phyloP scores from a whole-genome alignment of 2,329 filamentous ascomycete genomes.

The Lachnellula cervina region DNA sequence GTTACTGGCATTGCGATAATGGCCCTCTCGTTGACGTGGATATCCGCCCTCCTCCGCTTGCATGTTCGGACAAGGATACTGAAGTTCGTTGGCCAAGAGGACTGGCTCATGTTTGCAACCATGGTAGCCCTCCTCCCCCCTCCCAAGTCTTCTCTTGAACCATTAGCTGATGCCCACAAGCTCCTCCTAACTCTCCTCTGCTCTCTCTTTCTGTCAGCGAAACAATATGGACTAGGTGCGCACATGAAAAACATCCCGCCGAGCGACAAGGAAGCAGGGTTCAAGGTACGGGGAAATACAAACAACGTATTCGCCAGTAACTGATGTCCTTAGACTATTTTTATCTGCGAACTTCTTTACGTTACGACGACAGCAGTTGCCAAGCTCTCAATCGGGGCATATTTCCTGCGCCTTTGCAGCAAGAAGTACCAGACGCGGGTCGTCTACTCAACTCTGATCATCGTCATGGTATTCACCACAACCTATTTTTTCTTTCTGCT shows the following conservation, averaged over 20 bases:
- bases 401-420: slow-evolving; percentile 27
- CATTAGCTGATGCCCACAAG: slow-evolving; percentile 7
- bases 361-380: slow-evolving; percentile 26
- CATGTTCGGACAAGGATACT: slow-evolving; percentile 27
- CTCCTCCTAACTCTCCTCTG: slow-evolving; percentile 25
- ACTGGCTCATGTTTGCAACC: slow-evolving; percentile 28
- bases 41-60: slow-evolving; percentile 25
- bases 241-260: slow-evolving; percentile 25
- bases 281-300: slow-evolving; percentile 17
- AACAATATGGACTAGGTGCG: slow-evolving; percentile 25
- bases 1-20: slow-evolving; percentile 30
- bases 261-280: slow-evolving; percentile 15
- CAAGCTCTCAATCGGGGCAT: slow-evolving; percentile 27
- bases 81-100: slow-evolving; percentile 29
- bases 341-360: slow-evolving; percentile 30
- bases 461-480: slow-evolving; percentile 22
- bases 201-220: slow-evolving; percentile 20
- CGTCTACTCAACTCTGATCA: slow-evolving; percentile 20
- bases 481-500: slow-evolving; percentile 30
- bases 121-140: slow-evolving; percentile 24
- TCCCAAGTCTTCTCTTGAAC: background rate
- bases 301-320: background rate
- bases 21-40: slow-evolving; percentile 35
- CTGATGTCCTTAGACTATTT: slow-evolving; percentile 18
- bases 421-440: slow-evolving; percentile 23